Conservation (phyloP, 345 rosid species). For the Salix caprea region DNA sequence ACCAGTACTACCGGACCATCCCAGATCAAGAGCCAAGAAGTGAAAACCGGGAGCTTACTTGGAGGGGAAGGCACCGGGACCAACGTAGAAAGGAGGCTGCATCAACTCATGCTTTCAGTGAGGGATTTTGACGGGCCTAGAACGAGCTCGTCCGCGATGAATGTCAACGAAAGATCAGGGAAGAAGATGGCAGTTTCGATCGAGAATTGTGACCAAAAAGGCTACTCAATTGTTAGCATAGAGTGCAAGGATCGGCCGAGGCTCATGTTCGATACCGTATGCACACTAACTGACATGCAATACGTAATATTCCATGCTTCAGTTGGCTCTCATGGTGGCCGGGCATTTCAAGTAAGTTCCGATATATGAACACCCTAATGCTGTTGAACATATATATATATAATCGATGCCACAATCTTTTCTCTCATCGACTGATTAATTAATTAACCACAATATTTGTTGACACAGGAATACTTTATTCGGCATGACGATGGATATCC, state of each 20-base stretch:
- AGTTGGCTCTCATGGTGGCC: slow-evolving; percentile 36
- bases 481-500: slow-evolving; percentile 33
- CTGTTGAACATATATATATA: not conserved
- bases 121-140: slow-evolving; percentile 52
- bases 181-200: slow-evolving; percentile 38
- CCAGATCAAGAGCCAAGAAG: slow-evolving; percentile 34
- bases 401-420: not conserved
- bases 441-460: not conserved
- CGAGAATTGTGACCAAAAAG: slow-evolving; percentile 59
- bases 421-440: not conserved
- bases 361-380: not conserved
- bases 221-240: slow-evolving; percentile 63
- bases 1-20: slow-evolving; percentile 12
- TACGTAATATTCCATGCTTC: slow-evolving; percentile 79
- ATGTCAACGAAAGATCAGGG: slow-evolving; percentile 13
- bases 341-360: slow-evolving; percentile 56
- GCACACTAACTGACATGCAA: slow-evolving; percentile 72
- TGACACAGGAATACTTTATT: slow-evolving; percentile 34
- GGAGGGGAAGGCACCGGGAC: slow-evolving; percentile 41
- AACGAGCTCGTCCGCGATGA: not conserved
- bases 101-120: slow-evolving; percentile 61
- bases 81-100: slow-evolving; percentile 61
- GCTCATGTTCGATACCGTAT: slow-evolving; percentile 77
- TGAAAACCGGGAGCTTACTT: slow-evolving; percentile 32
- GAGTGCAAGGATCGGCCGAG: slow-evolving; percentile 57